Percentiles rank a stretch among this genome's conserved stretches.
These are phyloP conservation scores for Bertia moriformis DNA, from an alignment of 2,329 filamentous ascomycete species.

Conservation along the genomic window DNA sequence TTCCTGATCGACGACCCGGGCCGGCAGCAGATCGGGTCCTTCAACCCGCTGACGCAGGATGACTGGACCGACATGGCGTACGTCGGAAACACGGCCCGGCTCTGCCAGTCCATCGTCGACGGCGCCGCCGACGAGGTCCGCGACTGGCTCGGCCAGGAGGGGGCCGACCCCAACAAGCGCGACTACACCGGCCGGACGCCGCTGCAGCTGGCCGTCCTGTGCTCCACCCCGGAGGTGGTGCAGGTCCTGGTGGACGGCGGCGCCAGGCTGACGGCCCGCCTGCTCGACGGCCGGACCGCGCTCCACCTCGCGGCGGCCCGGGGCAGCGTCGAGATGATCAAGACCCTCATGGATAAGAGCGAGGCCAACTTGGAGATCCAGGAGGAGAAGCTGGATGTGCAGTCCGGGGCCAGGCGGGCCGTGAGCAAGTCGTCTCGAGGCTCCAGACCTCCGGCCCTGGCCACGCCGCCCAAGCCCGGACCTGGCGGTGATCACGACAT, in stretches of 20 bases:
- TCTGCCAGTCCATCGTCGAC: slow-evolving; percentile 73
- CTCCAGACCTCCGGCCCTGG: not conserved
- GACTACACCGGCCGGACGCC: slow-evolving; percentile 70
- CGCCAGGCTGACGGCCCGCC: slow-evolving; percentile 56
- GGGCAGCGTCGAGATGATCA: slow-evolving; percentile 55
- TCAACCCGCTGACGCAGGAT: slow-evolving; percentile 67
- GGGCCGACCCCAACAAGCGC: slow-evolving; percentile 54
- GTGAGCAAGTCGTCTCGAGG: slow-evolving; percentile 8
- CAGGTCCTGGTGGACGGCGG: slow-evolving; percentile 57
- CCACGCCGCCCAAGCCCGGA: slow-evolving; percentile 8
- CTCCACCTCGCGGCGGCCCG: slow-evolving; percentile 67
- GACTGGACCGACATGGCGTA: slow-evolving; percentile 92
- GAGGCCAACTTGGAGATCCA: slow-evolving; percentile 58
- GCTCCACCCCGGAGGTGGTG: slow-evolving; percentile 56
- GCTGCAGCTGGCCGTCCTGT: slow-evolving; percentile 60
- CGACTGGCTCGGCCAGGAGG: slow-evolving; percentile 56
- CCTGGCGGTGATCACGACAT: slow-evolving; percentile 17
- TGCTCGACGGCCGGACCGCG: slow-evolving; percentile 68
- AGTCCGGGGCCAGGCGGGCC: slow-evolving; percentile 21
- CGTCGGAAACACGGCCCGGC: slow-evolving; percentile 59
- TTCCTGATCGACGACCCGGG: slow-evolving; percentile 75
- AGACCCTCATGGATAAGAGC: slow-evolving; percentile 59
- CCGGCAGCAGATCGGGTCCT: slow-evolving; percentile 58
- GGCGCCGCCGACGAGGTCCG: slow-evolving; percentile 54
- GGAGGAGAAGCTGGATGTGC: slow-evolving; percentile 37